Base-by-base conservation (phyloP, 345 rosid species). In the Aquilaria sinensis region DNA sequence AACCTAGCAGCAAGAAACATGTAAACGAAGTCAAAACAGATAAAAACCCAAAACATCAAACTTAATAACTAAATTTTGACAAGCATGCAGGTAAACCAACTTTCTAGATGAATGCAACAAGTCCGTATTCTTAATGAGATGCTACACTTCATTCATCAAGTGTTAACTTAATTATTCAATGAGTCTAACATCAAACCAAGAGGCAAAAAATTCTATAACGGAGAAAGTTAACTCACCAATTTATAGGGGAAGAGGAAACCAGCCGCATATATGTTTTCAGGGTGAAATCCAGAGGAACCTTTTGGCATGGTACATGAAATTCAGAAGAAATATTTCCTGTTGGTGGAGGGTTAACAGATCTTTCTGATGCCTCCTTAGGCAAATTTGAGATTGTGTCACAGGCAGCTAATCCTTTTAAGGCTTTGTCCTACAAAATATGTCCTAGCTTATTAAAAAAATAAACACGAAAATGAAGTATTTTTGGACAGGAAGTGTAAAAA, bases 281-380 rank as follows among this genome's bases (percentile, higher is more conserved):
- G 70, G 97, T 86, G 66, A 88, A 78, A 75, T 94, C 99, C 48
- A 90, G 74, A 55, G 99, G 99, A 72, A 77, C 80, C 73, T 78
- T 85, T 68, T 62, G 70, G 64, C 93, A 85, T 60, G 82, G 58
- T 53, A 87, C 29, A 48, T 71, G 67, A 68, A 75, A 84, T 66
- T 90, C 92, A 43, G 80, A 79, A 57, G 77, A 53, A 55, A 85
- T 74, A 54, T 64, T 75, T 50, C 76, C 83, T 63, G 70, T 56
- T 31, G 72, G 57, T 12, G 73, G 56, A 69, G 78, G 67, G 56
- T 79, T 70, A 66, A 63, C 79, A 63, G 66, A 67, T 51, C 74
- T 75, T 71, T 70, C 81, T 66, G 70, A 67, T 58, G 81, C 62
- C 60, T 78, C 76, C 12, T 62, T 61, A 55, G 72, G 67, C 58